Evolutionary conservation across 345 rosid genomes (phyloP), one percentile per base, ranked within the genome.

Genomic region (Populus ilicifolia): DNA sequence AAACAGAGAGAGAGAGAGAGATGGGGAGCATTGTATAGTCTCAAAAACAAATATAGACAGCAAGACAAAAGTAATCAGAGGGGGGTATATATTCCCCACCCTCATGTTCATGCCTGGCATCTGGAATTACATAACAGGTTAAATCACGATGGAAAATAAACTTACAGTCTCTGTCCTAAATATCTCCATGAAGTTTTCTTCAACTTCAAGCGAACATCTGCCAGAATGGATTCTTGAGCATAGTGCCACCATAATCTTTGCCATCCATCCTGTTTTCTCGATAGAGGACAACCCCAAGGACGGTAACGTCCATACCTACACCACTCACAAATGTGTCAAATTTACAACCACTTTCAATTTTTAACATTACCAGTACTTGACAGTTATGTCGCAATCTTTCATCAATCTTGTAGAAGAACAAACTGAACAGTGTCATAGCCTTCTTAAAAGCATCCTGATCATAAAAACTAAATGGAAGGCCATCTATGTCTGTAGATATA

Each of bases 301-400:
- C 95, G 94, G 84, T 92, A 92, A 27, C 97, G 89, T 75, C 98
- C 97, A 81, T 92, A 94, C 88, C 98, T 94, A 73, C 78, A 81
- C 76, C 71, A 80, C 64, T 63, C 72, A 79, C 62, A 29, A 25
- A 64, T 21, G 76, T 25, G 77, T 29, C 46, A 83, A 54, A 66
- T 50, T 72, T 38, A 46, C 17, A 54, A 61, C 30, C 17, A 66
- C 11, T 36, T 56, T 21, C 20, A 74, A 23, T 10, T 52, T 27
- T n/a, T 69, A 27, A 73, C 30, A 30, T 67, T 23, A 54, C 9
- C 13, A 73, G 39, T 27, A 20, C 61, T 1, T 70, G 62, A 35
- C 29, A 27, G 41, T 70, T 12, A 62, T 48, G 13, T 46, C 1
- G 5, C 50, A 46, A 46, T 46, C 50, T 46, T 46, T 46, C 50